Evolutionary conservation across 345 rosid species (phyloP).

Genomic region (Hibiscus trionum): DNA sequence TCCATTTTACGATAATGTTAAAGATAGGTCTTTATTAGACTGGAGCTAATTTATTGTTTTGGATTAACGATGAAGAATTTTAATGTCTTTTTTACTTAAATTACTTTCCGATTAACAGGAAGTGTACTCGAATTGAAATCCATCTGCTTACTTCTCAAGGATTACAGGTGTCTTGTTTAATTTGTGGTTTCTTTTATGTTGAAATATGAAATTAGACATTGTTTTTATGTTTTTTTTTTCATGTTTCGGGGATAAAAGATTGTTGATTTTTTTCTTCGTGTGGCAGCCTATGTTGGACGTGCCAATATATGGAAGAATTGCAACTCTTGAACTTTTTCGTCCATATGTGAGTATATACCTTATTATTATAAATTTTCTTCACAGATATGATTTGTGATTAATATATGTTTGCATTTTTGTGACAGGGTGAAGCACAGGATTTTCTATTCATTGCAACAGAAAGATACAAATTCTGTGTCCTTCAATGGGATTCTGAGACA

Average conservation of each 20-base stretch:
- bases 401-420: conserved; percentile 12
- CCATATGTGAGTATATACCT: conserved; percentile 66
- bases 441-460: conserved; percentile 85
- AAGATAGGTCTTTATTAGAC: not conserved
- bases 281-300: conserved; percentile 86
- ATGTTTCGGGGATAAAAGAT: not conserved
- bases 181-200: not conserved
- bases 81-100: not conserved
- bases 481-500: conserved; percentile 80
- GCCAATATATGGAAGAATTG: conserved; percentile 95
- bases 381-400: conserved; percentile 2
- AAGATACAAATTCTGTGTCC: conserved; percentile 84
- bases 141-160: conserved; percentile 78
- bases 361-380: not conserved
- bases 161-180: conserved; percentile 48
- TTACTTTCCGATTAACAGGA: conserved; percentile 39
- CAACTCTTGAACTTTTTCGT: conserved; percentile 80
- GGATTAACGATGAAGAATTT: not conserved
- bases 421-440: conserved; percentile 87
- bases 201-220: not conserved
- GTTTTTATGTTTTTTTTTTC: no score
- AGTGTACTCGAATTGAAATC: conserved; percentile 93
- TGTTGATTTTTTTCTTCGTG: not conserved
- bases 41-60: not conserved
- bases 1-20: not conserved